Conservation (phyloP, 768 basidiomycete genomes). For the Rhizopogon vinicolor region DNA sequence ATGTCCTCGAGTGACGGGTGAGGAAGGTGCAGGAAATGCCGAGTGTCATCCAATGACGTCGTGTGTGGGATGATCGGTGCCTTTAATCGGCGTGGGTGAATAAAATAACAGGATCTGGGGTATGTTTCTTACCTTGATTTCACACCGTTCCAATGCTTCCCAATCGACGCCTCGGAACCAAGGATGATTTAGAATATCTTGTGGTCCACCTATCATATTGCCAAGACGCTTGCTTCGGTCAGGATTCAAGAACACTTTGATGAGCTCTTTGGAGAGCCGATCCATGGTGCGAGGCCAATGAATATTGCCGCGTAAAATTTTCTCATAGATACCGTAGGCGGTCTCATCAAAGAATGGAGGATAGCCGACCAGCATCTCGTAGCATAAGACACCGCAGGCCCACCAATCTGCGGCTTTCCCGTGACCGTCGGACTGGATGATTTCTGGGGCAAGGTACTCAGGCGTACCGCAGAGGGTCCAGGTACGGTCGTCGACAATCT, state of each 20-base stretch:
- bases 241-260: conserved; percentile 84
- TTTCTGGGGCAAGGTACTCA: conserved; percentile 97
- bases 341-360: conserved; percentile 98
- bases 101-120: background rate
- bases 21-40: conserved; percentile 79
- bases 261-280: conserved; percentile 81
- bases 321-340: conserved; percentile 98
- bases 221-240: conserved; percentile 91
- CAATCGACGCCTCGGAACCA: conserved; percentile 98
- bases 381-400: conserved; percentile 96
- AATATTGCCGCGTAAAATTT: conserved; percentile 84
- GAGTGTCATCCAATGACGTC: conserved; percentile 75
- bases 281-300: conserved; percentile 93
- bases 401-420: conserved; percentile 99
- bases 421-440: conserved; percentile 96
- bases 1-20: conserved; percentile 75
- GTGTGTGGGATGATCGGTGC: conserved; percentile 86
- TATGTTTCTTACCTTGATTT: conserved; percentile 64
- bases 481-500: conserved; percentile 95
- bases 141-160: conserved; percentile 79
- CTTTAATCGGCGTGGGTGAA: conserved; percentile 32
- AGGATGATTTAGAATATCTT: conserved; percentile 86
- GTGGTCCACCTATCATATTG: conserved; percentile 88
- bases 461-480: conserved; percentile 97
- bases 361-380: conserved; percentile 98